These are phyloP conservation scores for Nadsonia starkeyi-henricii DNA, from an alignment of 1,139 yeast species.

Conservation along the genomic window DNA sequence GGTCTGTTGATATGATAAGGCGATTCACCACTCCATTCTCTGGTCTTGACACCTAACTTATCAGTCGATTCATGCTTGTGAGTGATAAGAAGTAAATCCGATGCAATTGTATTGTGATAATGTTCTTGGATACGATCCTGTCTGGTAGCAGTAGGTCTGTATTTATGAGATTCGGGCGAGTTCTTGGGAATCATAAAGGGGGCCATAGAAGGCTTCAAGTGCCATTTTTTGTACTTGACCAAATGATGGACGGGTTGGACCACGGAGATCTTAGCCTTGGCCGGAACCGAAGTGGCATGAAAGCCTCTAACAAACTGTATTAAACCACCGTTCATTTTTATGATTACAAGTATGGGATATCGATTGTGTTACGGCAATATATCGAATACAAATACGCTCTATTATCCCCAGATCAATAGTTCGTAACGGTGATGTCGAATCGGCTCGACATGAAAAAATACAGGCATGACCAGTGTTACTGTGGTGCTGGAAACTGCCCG, in stretches of 20 bases:
- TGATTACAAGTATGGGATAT: background rate
- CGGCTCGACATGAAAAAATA: background rate
- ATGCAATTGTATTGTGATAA: slow-evolving; percentile 54
- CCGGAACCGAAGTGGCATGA: slow-evolving; percentile 15
- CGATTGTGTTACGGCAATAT: background rate
- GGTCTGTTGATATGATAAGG: slow-evolving; percentile 85
- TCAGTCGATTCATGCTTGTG: slow-evolving; percentile 51
- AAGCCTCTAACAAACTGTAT: slow-evolving; percentile 13
- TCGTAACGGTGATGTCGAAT: background rate
- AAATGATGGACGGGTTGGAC: slow-evolving; percentile 88
- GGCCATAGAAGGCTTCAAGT: slow-evolving; percentile 43
- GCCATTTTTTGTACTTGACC: slow-evolving; percentile 57
- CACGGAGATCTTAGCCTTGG: slow-evolving; percentile 45
- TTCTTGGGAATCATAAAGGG: slow-evolving; percentile 50
- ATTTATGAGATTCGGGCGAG: slow-evolving; percentile 42
- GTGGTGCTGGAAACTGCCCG: background rate
- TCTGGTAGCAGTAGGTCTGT: slow-evolving; percentile 52
- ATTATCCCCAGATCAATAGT: too few species aligned
- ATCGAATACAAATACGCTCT: too few species aligned
- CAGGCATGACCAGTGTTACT: background rate
- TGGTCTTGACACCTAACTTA: slow-evolving; percentile 49
- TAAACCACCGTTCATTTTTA: background rate
- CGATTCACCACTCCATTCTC: slow-evolving; percentile 80
- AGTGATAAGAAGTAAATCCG: slow-evolving; percentile 66
- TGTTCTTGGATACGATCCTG: slow-evolving; percentile 77